A percentile compares a stretch with the other conserved stretches of the same genome.
Evolutionary conservation across 805 yeast species (phyloP).

Genomic region (Kazachstania taianensis): DNA sequence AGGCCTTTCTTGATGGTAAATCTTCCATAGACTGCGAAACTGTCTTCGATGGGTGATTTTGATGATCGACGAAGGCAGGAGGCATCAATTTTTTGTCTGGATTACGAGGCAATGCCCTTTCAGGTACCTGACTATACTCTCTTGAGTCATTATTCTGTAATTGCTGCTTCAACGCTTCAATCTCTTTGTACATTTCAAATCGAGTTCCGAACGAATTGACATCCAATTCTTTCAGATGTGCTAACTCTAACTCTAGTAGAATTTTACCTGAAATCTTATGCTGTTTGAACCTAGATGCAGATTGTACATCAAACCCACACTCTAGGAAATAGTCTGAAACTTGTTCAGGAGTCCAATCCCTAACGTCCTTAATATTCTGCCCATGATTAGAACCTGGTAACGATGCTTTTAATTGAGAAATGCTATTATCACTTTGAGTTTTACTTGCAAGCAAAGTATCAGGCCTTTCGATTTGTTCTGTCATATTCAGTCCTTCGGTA

Average conservation of each 20-base stretch:
- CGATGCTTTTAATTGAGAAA: neutral
- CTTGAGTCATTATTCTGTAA: neutral
- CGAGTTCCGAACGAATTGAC: conserved; percentile 91
- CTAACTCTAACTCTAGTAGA: conserved; percentile 71
- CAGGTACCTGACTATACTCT: too few species aligned
- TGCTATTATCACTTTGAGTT: neutral
- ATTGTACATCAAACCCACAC: conserved; percentile 60
- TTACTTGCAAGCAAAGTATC: neutral
- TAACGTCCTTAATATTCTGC: conserved; percentile 29
- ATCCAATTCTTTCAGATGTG: conserved; percentile 83
- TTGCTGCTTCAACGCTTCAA: conserved; percentile 46
- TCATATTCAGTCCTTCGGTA: conserved; percentile 14
- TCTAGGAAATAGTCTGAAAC: conserved; percentile 68
- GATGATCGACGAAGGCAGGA: conserved; percentile 29
- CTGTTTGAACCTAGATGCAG: conserved; percentile 70
- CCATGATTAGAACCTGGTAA: neutral
- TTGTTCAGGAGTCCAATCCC: conserved; percentile 75
- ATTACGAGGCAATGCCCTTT: too few species aligned
- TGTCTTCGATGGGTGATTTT: conserved; percentile 11
- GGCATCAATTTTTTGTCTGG: conserved; percentile 33
- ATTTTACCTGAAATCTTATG: conserved; percentile 88
- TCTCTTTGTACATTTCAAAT: conserved; percentile 83
- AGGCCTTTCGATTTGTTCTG: conserved; percentile 1
- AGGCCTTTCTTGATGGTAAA: conserved; percentile 4
- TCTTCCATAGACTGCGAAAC: conserved; percentile 19